phyloP scores from a whole-genome alignment of 2,329 filamentous ascomycete species.

The Aspergillus intermedius region DNA sequence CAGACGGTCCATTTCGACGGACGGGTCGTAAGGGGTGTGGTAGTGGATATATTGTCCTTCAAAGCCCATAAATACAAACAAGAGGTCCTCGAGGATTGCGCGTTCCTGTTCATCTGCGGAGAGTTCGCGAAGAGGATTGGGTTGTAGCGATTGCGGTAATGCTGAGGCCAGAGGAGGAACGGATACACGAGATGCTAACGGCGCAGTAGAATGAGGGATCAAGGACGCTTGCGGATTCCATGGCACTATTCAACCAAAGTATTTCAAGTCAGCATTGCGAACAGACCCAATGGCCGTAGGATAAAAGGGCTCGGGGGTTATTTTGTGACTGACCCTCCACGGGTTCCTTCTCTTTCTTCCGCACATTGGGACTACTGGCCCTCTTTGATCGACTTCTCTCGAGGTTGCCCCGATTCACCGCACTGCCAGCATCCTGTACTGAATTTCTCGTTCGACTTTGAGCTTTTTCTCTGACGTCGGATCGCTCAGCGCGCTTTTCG shows the following conservation, averaged over 20 bases:
- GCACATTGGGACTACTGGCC: conserved; percentile 16
- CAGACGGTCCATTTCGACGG: conserved; percentile 78
- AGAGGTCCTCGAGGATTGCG: conserved; percentile 77
- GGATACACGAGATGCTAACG: conserved; percentile 63
- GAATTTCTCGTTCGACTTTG: conserved; percentile 56
- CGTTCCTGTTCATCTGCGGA: conserved; percentile 77
- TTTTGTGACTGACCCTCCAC: conserved; percentile 22
- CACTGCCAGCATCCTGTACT: conserved; percentile 34
- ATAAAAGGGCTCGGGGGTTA: not conserved
- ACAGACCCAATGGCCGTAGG: not conserved
- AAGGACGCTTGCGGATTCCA: conserved; percentile 80
- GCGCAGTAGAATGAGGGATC: conserved; percentile 62
- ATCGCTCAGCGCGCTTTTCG: conserved; percentile 37
- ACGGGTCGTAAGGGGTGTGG: conserved; percentile 71
- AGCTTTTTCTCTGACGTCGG: conserved; percentile 56
- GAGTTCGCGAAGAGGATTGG: conserved; percentile 61
- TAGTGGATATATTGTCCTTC: conserved; percentile 97
- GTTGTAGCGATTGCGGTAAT: conserved; percentile 63
- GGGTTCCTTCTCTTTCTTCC: conserved; percentile 28
- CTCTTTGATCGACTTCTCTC: conserved; percentile 28
- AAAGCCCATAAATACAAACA: conserved; percentile 96
- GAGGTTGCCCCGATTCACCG: conserved; percentile 28
- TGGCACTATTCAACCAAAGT: conserved; percentile 26
- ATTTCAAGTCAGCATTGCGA: conserved; percentile 10
- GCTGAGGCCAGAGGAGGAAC: conserved; percentile 57